These are phyloP conservation scores for Podospora anserina DNA, from an alignment of 495 filamentous ascomycete genomes.

Conservation along the genomic window DNA sequence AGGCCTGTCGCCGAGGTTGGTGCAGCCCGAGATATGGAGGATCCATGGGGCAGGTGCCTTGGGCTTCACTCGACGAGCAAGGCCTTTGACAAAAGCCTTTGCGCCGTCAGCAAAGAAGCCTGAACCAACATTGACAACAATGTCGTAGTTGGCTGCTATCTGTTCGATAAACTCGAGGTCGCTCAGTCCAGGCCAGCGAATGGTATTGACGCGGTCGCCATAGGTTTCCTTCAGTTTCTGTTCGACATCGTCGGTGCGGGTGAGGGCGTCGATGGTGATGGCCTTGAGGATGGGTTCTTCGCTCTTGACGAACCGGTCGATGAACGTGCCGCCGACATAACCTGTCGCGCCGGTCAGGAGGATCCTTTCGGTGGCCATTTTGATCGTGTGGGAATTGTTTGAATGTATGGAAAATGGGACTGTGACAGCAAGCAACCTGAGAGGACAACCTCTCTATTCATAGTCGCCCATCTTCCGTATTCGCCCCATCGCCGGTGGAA, in stretches of 20 bases:
- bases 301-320: constrained; percentile 11
- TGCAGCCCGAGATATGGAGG: constrained; percentile 14
- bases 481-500: not conserved
- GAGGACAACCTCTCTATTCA: not conserved
- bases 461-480: not conserved
- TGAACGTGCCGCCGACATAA: constrained; percentile 17
- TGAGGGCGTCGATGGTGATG: constrained; percentile 6
- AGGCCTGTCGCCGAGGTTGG: constrained; percentile 11
- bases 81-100: constrained; percentile 11
- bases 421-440: not conserved
- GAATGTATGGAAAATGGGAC: not conserved
- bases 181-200: constrained; percentile 17
- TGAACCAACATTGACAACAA: constrained; percentile 13
- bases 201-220: constrained; percentile 20
- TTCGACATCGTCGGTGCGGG: constrained; percentile 11
- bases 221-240: constrained; percentile 11
- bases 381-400: not conserved
- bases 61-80: not conserved
- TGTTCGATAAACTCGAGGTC: constrained; percentile 15
- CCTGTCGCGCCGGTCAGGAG: constrained; percentile 19
- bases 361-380: constrained; percentile 7
- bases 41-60: constrained; percentile 8
- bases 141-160: constrained; percentile 8
- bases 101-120: constrained; percentile 13
- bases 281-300: constrained; percentile 8